A percentile compares a stretch with the other conserved stretches of the same genome.
These are phyloP conservation scores for Fusarium veterinarium DNA, from an alignment of 2,329 filamentous ascomycete genomes.

Conservation along the genomic window DNA sequence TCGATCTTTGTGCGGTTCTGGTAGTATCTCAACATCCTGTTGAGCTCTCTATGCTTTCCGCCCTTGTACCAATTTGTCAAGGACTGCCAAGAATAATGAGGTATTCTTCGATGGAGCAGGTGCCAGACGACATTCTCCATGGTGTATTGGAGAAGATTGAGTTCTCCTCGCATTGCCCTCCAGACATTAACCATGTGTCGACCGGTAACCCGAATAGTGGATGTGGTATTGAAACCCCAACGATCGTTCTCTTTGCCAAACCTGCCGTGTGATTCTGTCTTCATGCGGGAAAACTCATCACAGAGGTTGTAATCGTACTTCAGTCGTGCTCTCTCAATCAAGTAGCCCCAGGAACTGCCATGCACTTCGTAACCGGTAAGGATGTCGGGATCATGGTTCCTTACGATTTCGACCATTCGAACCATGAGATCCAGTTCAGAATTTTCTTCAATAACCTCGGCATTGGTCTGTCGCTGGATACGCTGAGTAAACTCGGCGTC, in stretches of 20 bases:
- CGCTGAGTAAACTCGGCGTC: conserved; percentile 68
- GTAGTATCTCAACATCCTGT: conserved; percentile 83
- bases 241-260: conserved; percentile 88
- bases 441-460: conserved; percentile 78
- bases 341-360: conserved; percentile 92
- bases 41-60: conserved; percentile 73
- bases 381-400: conserved; percentile 87
- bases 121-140: conserved; percentile 97
- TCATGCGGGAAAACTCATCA: conserved; percentile 91
- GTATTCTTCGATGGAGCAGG: conserved; percentile 85
- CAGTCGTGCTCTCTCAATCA: conserved; percentile 87
- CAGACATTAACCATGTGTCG: conserved; percentile 97
- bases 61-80: conserved; percentile 86
- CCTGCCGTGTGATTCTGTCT: conserved; percentile 81
- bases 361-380: conserved; percentile 96
- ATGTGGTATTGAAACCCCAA: conserved; percentile 96
- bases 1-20: conserved; percentile 80
- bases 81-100: conserved; percentile 83
- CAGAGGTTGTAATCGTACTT: conserved; percentile 93
- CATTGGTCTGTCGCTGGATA: conserved; percentile 69
- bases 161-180: conserved; percentile 93
- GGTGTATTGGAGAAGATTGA: conserved; percentile 92
- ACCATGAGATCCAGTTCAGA: conserved; percentile 88
- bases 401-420: conserved; percentile 87
- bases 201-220: conserved; percentile 91